These are phyloP conservation scores for Phlebiopsis flavidoalba DNA, from an alignment of 768 basidiomycete genomes.

Conservation along the genomic window DNA sequence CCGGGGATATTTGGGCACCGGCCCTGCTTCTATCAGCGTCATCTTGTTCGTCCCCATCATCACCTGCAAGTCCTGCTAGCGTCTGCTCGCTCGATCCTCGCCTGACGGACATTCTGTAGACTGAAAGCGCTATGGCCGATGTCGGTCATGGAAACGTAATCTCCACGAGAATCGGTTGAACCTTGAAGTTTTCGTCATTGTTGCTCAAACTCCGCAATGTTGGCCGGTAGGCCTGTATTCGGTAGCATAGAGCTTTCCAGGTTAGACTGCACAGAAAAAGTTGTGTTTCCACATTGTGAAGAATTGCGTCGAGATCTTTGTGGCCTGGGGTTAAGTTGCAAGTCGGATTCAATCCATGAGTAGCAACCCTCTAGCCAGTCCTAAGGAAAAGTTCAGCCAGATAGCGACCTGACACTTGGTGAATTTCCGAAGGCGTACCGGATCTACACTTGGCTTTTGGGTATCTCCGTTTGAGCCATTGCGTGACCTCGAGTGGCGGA, in stretches of 20 bases:
- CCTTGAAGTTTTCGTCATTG: slow-evolving; percentile 32
- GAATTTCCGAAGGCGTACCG: slow-evolving; percentile 32
- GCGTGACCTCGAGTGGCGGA: slow-evolving; percentile 29
- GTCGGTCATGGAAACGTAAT: slow-evolving; percentile 74
- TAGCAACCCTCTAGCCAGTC: slow-evolving; percentile 77
- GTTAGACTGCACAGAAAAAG: slow-evolving; percentile 69
- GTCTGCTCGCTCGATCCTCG: slow-evolving; percentile 55
- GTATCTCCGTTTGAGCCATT: slow-evolving; percentile 54
- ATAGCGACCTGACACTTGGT: neutral
- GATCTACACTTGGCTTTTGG: slow-evolving; percentile 61
- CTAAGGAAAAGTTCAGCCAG: slow-evolving; percentile 32
- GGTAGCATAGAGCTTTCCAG: slow-evolving; percentile 66
- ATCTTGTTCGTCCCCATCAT: slow-evolving; percentile 47
- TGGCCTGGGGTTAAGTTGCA: slow-evolving; percentile 40
- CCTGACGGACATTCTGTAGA: slow-evolving; percentile 63
- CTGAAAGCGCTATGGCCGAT: slow-evolving; percentile 81
- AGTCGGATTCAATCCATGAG: slow-evolving; percentile 51
- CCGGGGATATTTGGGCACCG: slow-evolving; percentile 77
- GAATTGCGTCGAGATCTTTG: slow-evolving; percentile 47
- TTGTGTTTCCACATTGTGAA: slow-evolving; percentile 54
- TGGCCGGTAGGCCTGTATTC: slow-evolving; percentile 60
- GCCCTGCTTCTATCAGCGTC: slow-evolving; percentile 61
- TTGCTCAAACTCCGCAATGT: slow-evolving; percentile 35
- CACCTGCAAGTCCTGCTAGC: slow-evolving; percentile 34
- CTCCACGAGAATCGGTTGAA: slow-evolving; percentile 66